Evolutionary conservation across 305 asterid genomes (phyloP).

Genomic region (Fraxinus velutina): DNA sequence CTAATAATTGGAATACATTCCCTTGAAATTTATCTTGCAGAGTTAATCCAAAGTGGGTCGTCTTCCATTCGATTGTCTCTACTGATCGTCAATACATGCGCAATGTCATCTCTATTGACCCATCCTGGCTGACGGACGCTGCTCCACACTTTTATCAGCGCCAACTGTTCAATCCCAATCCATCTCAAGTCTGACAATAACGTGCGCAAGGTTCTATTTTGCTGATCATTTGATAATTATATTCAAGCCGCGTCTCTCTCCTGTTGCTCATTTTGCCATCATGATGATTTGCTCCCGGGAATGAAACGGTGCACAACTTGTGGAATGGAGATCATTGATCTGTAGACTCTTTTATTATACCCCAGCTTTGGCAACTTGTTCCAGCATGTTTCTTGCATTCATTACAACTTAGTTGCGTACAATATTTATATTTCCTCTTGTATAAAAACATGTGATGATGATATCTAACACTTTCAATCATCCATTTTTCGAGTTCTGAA

Average conservation of each 20-base stretch:
- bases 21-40: constrained; percentile 38
- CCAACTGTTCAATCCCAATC: constrained; percentile 41
- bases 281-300: neutral
- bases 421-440: neutral
- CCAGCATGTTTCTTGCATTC: neutral
- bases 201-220: neutral
- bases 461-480: neutral
- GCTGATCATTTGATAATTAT: neutral
- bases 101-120: constrained; percentile 79
- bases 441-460: neutral
- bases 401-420: neutral
- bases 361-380: neutral
- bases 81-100: constrained; percentile 97
- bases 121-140: constrained; percentile 78
- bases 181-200: neutral
- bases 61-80: constrained; percentile 81
- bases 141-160: constrained; percentile 92
- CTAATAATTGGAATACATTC: neutral
- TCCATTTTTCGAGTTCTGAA: neutral
- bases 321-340: neutral
- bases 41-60: constrained; percentile 86
- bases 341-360: neutral
- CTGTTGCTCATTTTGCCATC: neutral
- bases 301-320: neutral
- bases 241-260: neutral